Evolutionary conservation across 352 stramenopile genomes (phyloP).

Genomic region (Globisporangium cederbergense): DNA sequence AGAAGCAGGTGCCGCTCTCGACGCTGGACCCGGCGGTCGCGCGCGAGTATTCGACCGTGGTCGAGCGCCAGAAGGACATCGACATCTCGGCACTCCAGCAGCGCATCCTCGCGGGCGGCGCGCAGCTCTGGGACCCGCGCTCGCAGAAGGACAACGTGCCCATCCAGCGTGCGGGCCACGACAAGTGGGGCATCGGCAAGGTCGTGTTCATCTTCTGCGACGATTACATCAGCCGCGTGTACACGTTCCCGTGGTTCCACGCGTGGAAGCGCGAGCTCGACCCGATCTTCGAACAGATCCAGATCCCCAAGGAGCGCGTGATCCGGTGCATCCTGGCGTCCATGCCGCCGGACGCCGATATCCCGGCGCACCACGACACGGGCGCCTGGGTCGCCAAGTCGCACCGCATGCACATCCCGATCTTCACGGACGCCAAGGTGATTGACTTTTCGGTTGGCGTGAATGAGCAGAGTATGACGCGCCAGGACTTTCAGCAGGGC

Average conservation of each 20-base stretch:
- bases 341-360: constrained; percentile 93
- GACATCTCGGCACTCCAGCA: constrained; percentile 63
- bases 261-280: constrained; percentile 67
- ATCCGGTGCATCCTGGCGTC: constrained; percentile 95
- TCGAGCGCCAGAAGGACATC: constrained; percentile 55
- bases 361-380: constrained; percentile 97
- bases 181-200: constrained; percentile 98
- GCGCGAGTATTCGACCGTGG: constrained; percentile 40
- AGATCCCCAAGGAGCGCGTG: constrained; percentile 67
- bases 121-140: constrained; percentile 59
- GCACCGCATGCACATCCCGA: constrained; percentile 96
- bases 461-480: constrained; percentile 79
- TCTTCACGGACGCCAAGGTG: constrained; percentile 79
- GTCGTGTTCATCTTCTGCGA: constrained; percentile 98
- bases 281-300: constrained; percentile 89
- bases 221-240: constrained; percentile 96
- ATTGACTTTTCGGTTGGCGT: constrained; percentile 87
- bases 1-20: constrained; percentile 69
- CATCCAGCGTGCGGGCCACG: constrained; percentile 93
- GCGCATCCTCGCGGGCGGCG: constrained; percentile 44
- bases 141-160: constrained; percentile 87
- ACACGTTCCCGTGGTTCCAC: constrained; percentile 94
- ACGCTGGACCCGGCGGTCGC: constrained; percentile 45
- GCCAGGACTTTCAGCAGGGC: constrained; percentile 91
- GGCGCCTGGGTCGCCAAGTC: constrained; percentile 95